A percentile compares a stretch with the other conserved stretches of the same genome.
These are phyloP conservation scores for Paramecium octaurelia DNA, from an alignment of 73 alveolate genomes.

Conservation along the genomic window DNA sequence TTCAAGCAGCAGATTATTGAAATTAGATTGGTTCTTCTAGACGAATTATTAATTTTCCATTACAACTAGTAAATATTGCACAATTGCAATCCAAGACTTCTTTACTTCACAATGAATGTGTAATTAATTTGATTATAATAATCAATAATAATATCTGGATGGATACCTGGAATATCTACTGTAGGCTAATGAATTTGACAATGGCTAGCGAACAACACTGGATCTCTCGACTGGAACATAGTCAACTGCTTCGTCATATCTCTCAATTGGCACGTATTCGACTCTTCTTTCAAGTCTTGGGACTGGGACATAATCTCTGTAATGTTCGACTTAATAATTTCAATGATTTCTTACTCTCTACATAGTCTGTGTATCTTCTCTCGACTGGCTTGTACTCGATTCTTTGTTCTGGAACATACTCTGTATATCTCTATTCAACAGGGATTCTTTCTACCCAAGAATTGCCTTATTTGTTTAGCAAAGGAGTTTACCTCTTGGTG, in stretches of 20 bases:
- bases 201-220: conserved; percentile 19
- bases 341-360: neutral
- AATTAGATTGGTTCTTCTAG: neutral
- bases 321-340: conserved; percentile 45
- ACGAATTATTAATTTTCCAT: neutral
- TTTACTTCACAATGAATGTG: neutral
- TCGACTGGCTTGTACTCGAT: conserved; percentile 60
- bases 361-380: conserved; percentile 58
- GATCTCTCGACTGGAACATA: conserved; percentile 47
- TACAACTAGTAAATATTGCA: no score
- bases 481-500: neutral
- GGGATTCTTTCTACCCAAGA: conserved; percentile 63
- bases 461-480: neutral
- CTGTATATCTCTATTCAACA: conserved; percentile 57
- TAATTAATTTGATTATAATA: neutral
- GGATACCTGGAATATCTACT: conserved; percentile 48
- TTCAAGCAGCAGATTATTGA: neutral
- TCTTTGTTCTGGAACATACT: conserved; percentile 59
- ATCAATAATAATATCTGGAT: conserved; percentile 46
- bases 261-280: conserved; percentile 61
- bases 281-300: conserved; percentile 60
- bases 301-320: conserved; percentile 55
- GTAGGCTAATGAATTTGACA: neutral
- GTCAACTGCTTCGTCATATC: conserved; percentile 53
- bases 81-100: neutral